These are phyloP conservation scores for Ceratopteris richardii DNA, from an alignment of 75 land plant species.

Conservation along the genomic window DNA sequence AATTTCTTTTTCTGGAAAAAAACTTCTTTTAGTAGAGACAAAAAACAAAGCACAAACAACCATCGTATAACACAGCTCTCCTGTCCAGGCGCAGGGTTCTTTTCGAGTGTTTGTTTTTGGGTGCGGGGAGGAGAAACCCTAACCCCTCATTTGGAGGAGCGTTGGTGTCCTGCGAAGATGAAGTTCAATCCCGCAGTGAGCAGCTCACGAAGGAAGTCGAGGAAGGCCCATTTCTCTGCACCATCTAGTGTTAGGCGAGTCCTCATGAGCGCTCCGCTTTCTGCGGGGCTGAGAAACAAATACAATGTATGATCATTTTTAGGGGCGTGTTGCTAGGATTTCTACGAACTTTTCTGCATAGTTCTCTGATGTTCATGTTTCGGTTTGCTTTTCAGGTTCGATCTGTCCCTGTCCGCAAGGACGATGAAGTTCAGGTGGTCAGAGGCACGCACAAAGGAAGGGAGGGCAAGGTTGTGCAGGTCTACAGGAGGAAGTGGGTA, in stretches of 20 bases:
- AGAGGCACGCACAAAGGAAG: constrained; percentile 44
- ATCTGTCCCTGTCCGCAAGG: constrained; percentile 42
- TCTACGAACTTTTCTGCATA: background rate
- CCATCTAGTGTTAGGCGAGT: constrained; percentile 45
- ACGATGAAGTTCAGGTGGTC: constrained; percentile 46
- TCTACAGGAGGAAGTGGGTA: constrained; percentile 42
- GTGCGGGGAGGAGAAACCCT: no score
- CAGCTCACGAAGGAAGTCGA: constrained; percentile 42
- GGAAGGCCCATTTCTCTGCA: constrained; percentile 59
- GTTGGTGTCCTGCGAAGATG: no score
- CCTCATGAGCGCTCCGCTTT: constrained; percentile 48
- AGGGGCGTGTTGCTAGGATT: no score
- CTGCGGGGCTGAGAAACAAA: constrained; percentile 35
- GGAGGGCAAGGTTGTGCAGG: constrained; percentile 46
- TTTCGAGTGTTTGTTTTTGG: no score
- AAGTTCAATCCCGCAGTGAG: constrained; percentile 37
- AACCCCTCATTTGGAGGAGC: no score
- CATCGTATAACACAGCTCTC: no score
- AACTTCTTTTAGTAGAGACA: no score
- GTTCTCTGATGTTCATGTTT: background rate
- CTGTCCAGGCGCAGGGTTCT: no score
- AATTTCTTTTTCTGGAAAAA: no score
- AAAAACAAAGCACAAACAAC: no score
- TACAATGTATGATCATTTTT: constrained; percentile 42
- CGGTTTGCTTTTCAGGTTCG: constrained; percentile 16